A percentile compares a stretch with the other conserved stretches of the same genome.
phyloP scores from a whole-genome alignment of 805 yeast species.

The Saturnispora ahearnii region DNA sequence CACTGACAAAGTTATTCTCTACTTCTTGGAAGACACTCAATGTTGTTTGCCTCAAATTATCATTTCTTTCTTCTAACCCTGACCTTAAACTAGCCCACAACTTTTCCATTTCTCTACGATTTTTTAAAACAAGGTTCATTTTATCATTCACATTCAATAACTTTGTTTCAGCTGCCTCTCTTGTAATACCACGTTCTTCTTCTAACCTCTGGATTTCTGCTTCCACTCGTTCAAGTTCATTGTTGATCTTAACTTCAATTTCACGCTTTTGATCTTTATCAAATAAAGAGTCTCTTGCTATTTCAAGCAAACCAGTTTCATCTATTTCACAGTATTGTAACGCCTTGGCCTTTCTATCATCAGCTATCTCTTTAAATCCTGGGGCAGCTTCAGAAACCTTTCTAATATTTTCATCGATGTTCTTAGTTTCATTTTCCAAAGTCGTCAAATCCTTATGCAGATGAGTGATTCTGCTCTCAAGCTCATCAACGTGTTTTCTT shows the following conservation, averaged over 20 bases:
- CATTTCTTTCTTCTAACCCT: conserved; percentile 36
- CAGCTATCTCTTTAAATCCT: conserved; percentile 4
- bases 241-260: conserved; percentile 29
- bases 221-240: conserved; percentile 39
- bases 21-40: conserved; percentile 39
- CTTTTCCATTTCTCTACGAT: conserved; percentile 28
- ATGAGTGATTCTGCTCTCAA: not conserved
- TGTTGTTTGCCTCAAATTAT: conserved; percentile 33
- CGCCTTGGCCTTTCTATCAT: conserved; percentile 23
- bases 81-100: conserved; percentile 24
- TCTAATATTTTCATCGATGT: conserved; percentile 5
- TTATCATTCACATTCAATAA: conserved; percentile 36
- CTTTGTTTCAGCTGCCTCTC: conserved; percentile 45
- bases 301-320: conserved; percentile 34
- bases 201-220: conserved; percentile 44
- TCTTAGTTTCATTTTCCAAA: not conserved
- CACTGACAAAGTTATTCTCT: conserved; percentile 46
- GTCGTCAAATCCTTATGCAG: conserved; percentile 14
- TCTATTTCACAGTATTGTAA: conserved; percentile 38
- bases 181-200: conserved; percentile 41
- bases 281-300: conserved; percentile 30
- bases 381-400: not conserved
- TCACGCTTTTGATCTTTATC: not conserved
- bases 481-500: conserved; percentile 8
- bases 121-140: conserved; percentile 34